phyloP scores from a whole-genome alignment of 1,284 basidiomycete species.

The Cutaneotrichosporon dermatis region DNA sequence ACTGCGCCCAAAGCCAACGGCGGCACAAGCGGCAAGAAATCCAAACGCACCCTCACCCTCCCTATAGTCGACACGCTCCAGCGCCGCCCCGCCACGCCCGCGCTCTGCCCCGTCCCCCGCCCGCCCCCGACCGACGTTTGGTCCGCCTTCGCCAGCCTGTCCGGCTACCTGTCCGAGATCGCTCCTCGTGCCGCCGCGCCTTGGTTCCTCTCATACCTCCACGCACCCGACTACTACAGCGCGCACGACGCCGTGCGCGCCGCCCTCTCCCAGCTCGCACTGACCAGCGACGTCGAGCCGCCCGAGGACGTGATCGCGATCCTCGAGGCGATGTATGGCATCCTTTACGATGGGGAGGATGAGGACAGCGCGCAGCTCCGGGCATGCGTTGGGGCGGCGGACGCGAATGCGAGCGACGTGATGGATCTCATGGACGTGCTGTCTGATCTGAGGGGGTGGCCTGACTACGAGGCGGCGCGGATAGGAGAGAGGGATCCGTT shows the following conservation, averaged over 20 bases:
- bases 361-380: constrained; percentile 18
- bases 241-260: constrained; percentile 35
- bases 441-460: constrained; percentile 36
- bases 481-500: constrained; percentile 11
- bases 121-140: constrained; percentile 26
- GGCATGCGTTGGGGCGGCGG: constrained; percentile 32
- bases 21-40: too few species aligned
- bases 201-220: constrained; percentile 37
- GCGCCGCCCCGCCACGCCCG: neutral
- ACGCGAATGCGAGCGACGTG: constrained; percentile 33
- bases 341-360: constrained; percentile 3
- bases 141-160: constrained; percentile 36
- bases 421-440: constrained; percentile 45
- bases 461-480: constrained; percentile 28
- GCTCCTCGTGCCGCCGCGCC: constrained; percentile 16
- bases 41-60: too few species aligned
- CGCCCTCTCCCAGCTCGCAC: constrained; percentile 23
- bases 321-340: constrained; percentile 38
- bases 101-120: constrained; percentile 15
- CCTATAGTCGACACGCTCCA: too few species aligned
- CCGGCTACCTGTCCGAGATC: constrained; percentile 33
- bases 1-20: too few species aligned
- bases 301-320: constrained; percentile 14
- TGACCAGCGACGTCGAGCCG: constrained; percentile 6
- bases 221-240: constrained; percentile 33